A percentile compares a stretch with the other conserved stretches of the same genome.
Conservation (phyloP, 768 basidiomycete genomes). For the Auriscalpium microsporum region DNA sequence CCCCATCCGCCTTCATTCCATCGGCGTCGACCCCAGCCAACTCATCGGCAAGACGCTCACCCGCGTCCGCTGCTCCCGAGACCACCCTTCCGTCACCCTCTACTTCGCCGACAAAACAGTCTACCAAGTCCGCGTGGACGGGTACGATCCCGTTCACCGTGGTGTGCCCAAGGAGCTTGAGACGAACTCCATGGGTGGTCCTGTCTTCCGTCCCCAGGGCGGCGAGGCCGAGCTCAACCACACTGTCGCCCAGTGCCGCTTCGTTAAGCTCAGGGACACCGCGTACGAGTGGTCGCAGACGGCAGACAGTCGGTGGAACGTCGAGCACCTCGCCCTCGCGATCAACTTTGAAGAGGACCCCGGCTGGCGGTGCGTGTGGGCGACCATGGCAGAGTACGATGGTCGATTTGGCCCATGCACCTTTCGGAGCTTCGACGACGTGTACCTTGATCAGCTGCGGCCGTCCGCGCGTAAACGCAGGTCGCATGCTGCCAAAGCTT, state of each 20-base stretch:
- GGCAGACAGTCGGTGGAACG: constrained; percentile 32
- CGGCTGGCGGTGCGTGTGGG: constrained; percentile 62
- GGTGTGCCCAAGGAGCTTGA: constrained; percentile 56
- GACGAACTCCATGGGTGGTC: constrained; percentile 35
- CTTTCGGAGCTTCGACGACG: constrained; percentile 14
- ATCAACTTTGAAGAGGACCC: constrained; percentile 43
- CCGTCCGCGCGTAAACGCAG: constrained; percentile 3
- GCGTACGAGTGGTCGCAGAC: constrained; percentile 38
- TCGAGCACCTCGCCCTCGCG: constrained; percentile 40
- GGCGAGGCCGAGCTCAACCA: constrained; percentile 26
- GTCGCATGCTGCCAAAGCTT: constrained; percentile 1
- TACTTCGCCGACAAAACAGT: constrained; percentile 27
- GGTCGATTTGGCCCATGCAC: constrained; percentile 30
- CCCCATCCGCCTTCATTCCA: constrained; percentile 13
- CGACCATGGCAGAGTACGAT: constrained; percentile 47
- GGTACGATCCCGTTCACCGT: constrained; percentile 47
- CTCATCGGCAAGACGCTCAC: constrained; percentile 27
- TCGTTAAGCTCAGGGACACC: constrained; percentile 49
- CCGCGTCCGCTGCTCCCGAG: constrained; percentile 23
- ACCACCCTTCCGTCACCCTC: constrained; percentile 29
- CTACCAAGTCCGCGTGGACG: constrained; percentile 47
- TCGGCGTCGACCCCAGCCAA: constrained; percentile 22
- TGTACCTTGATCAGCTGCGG: constrained; percentile 40
- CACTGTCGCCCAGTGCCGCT: constrained; percentile 43
- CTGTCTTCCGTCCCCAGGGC: constrained; percentile 27